Evolutionary conservation across 1,139 yeast species (phyloP).

Genomic region (Cylindricascospora bacillispora): DNA sequence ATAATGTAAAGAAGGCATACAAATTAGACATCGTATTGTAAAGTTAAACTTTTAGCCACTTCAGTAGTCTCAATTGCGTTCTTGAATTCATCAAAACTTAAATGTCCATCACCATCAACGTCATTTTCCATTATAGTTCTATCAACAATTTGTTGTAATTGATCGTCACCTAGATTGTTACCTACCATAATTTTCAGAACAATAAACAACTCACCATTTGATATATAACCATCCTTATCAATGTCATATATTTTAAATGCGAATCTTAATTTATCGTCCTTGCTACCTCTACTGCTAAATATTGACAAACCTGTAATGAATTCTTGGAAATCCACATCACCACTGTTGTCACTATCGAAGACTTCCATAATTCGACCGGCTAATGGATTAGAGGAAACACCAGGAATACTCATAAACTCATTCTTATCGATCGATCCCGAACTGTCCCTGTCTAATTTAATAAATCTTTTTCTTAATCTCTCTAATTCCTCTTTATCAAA

Average conservation of each 20-base stretch:
- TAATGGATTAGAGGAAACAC: conserved; percentile 79
- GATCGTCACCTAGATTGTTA: conserved; percentile 70
- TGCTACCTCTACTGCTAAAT: conserved; percentile 78
- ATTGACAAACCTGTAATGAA: conserved; percentile 84
- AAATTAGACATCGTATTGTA: conserved; percentile 22
- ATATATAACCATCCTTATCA: conserved; percentile 87
- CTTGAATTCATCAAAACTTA: conserved; percentile 79
- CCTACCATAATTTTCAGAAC: conserved; percentile 98
- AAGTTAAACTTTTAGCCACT: conserved; percentile 47
- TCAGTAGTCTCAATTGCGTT: conserved; percentile 57
- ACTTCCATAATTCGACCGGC: conserved; percentile 87
- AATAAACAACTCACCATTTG: conserved; percentile 86
- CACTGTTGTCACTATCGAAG: conserved; percentile 87
- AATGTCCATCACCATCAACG: conserved; percentile 75
- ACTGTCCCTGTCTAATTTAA: conserved; percentile 89
- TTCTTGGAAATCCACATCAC: conserved; percentile 91
- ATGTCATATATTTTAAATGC: conserved; percentile 93
- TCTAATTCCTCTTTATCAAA: conserved; percentile 86
- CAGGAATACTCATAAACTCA: conserved; percentile 88
- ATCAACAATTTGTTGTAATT: conserved; percentile 89
- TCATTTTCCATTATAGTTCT: conserved; percentile 95
- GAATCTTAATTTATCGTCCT: conserved; percentile 72
- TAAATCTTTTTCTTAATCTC: conserved; percentile 78
- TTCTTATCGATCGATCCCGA: conserved; percentile 84
- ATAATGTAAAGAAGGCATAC: background rate